phyloP scores from a whole-genome alignment of 2,329 filamentous ascomycete species.

The Fusarium transvaalense region DNA sequence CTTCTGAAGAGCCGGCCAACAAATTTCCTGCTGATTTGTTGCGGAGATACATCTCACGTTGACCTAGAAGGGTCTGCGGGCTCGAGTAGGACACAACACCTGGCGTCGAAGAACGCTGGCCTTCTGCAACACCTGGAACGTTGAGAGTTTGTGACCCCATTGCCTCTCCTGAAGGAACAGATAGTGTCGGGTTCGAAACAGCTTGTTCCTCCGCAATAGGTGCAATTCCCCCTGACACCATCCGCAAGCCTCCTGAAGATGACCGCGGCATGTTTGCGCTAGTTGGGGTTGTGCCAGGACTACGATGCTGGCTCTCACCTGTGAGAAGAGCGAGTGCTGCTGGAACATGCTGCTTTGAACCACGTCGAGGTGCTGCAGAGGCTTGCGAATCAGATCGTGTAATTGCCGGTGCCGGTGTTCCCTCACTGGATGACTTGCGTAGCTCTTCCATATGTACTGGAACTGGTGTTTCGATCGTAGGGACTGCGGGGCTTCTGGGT shows the following conservation, averaged over 20 bases:
- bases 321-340: constrained; percentile 45
- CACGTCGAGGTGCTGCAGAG: constrained; percentile 37
- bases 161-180: constrained; percentile 36
- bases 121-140: constrained; percentile 43
- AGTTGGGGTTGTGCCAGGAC: constrained; percentile 41
- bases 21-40: constrained; percentile 63
- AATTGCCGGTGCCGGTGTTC: constrained; percentile 53
- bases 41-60: constrained; percentile 67
- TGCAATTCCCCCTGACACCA: constrained; percentile 51
- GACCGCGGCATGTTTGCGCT: constrained; percentile 38
- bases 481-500: constrained; percentile 10
- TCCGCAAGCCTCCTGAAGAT: constrained; percentile 43
- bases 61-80: constrained; percentile 67
- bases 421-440: constrained; percentile 71
- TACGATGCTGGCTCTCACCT: constrained; percentile 43
- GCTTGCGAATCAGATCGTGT: constrained; percentile 49
- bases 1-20: constrained; percentile 46
- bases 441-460: constrained; percentile 75
- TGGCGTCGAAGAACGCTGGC: constrained; percentile 53
- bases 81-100: constrained; percentile 65
- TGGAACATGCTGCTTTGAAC: constrained; percentile 43
- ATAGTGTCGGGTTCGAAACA: constrained; percentile 19
- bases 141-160: constrained; percentile 28
- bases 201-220: constrained; percentile 61
- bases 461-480: constrained; percentile 62